Evolutionary conservation across 2,329 filamentous ascomycete genomes (phyloP).

Genomic region (Neospermospora avenae): DNA sequence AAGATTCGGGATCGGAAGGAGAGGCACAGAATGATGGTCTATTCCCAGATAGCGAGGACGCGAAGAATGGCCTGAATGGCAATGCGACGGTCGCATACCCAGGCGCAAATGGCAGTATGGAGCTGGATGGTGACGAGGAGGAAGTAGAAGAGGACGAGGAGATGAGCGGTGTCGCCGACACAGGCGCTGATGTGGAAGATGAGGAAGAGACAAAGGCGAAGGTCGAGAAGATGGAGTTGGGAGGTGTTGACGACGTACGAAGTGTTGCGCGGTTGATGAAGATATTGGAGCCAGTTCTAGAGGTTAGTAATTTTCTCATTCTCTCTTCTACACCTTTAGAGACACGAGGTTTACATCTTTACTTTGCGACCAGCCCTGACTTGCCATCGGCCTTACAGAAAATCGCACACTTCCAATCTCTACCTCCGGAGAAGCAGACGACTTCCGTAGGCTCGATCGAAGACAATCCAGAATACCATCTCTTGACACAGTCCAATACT

Average conservation of each 20-base stretch:
- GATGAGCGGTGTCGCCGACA: slow-evolving; percentile 45
- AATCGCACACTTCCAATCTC: slow-evolving; percentile 72
- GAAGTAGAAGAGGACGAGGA: slow-evolving; percentile 60
- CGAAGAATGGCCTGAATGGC: slow-evolving; percentile 37
- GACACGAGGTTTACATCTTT: slow-evolving; percentile 60
- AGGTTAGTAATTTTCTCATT: slow-evolving; percentile 57
- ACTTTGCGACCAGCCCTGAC: slow-evolving; percentile 66
- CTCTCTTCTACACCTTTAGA: slow-evolving; percentile 33
- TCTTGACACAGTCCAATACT: slow-evolving; percentile 83
- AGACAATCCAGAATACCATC: slow-evolving; percentile 86
- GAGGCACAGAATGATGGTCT: slow-evolving; percentile 51
- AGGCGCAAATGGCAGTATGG: slow-evolving; percentile 46
- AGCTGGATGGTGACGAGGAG: slow-evolving; percentile 59
- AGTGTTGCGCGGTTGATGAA: slow-evolving; percentile 79
- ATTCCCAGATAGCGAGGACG: slow-evolving; percentile 42
- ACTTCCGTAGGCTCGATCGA: slow-evolving; percentile 78
- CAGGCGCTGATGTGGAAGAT: slow-evolving; percentile 49
- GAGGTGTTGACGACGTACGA: slow-evolving; percentile 71
- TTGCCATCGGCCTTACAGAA: slow-evolving; percentile 60
- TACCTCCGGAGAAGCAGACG: slow-evolving; percentile 61
- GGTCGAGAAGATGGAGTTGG: slow-evolving; percentile 79
- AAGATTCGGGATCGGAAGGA: slow-evolving; percentile 76
- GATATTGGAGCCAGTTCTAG: slow-evolving; percentile 73
- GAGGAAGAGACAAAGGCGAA: slow-evolving; percentile 71
- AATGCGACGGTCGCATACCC: slow-evolving; percentile 28